phyloP scores from a whole-genome alignment of 352 stramenopile genomes.

The Globisporangium sylvaticum region DNA sequence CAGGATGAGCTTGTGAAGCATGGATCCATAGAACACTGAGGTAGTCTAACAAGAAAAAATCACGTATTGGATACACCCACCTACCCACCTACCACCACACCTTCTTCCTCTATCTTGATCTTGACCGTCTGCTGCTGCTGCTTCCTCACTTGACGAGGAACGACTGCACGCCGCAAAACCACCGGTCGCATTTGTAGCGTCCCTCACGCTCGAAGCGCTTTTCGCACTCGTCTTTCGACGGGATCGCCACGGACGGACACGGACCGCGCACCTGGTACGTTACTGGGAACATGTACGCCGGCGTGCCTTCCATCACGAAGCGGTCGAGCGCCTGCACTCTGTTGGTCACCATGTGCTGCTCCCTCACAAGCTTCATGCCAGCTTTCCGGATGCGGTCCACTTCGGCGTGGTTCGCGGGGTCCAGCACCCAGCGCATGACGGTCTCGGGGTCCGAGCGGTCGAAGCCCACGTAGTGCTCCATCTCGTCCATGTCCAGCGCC shows the following conservation, averaged over 20 bases:
- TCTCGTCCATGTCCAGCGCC: slow-evolving; percentile 47
- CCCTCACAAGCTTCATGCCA: slow-evolving; percentile 56
- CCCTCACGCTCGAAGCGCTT: slow-evolving; percentile 44
- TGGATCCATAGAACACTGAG: not conserved
- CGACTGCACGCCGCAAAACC: slow-evolving; percentile 63
- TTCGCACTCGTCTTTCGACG: slow-evolving; percentile 38
- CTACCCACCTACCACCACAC: not conserved
- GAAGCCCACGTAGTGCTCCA: slow-evolving; percentile 61
- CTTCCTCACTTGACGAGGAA: slow-evolving; percentile 16
- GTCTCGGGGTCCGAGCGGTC: slow-evolving; percentile 47
- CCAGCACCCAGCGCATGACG: slow-evolving; percentile 45
- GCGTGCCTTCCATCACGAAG: slow-evolving; percentile 51
- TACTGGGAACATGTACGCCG: slow-evolving; percentile 41
- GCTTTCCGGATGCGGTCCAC: slow-evolving; percentile 57
- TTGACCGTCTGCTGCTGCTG: not conserved
- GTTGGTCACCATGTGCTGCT: slow-evolving; percentile 54
- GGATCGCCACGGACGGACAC: slow-evolving; percentile 57
- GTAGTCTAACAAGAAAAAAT: not conserved
- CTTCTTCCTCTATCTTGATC: slow-evolving; percentile 4
- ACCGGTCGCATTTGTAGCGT: slow-evolving; percentile 70
- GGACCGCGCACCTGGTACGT: slow-evolving; percentile 31
- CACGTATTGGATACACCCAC: slow-evolving; percentile 8
- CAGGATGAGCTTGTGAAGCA: not conserved
- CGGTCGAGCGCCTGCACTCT: slow-evolving; percentile 52
- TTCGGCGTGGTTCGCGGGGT: slow-evolving; percentile 40